Percentiles rank a stretch among this genome's conserved stretches.
Evolutionary conservation across 495 filamentous ascomycete genomes (phyloP).

Genomic region (Neurospora hispaniola): DNA sequence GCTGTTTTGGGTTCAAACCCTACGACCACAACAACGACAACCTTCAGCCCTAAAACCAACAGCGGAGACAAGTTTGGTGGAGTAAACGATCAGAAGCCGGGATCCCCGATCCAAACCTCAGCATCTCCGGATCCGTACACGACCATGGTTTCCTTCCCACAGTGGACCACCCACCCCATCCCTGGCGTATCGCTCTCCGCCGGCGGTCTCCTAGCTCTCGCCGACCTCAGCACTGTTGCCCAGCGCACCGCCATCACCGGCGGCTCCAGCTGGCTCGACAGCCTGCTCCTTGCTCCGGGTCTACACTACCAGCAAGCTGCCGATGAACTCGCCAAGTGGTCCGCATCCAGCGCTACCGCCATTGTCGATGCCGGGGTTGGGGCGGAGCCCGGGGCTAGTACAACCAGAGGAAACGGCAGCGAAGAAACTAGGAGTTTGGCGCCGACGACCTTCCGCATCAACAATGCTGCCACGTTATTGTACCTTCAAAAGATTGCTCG

Average conservation of each 20-base stretch:
- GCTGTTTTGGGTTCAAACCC: not conserved
- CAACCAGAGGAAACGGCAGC: slow-evolving; percentile 9
- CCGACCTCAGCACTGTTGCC: slow-evolving; percentile 43
- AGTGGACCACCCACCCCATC: slow-evolving; percentile 26
- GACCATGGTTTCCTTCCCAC: slow-evolving; percentile 14
- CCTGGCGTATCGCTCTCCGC: slow-evolving; percentile 34
- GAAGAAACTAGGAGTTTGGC: slow-evolving; percentile 2
- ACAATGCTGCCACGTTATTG: slow-evolving; percentile 42
- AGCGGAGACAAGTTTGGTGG: not conserved
- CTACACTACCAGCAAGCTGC: slow-evolving; percentile 50
- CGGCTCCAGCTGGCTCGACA: slow-evolving; percentile 40
- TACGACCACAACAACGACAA: not conserved
- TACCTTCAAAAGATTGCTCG: slow-evolving; percentile 39
- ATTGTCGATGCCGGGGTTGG: slow-evolving; percentile 13
- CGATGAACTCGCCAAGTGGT: slow-evolving; percentile 27
- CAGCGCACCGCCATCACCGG: slow-evolving; percentile 46
- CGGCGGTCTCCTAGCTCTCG: slow-evolving; percentile 43
- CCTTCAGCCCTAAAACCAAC: not conserved
- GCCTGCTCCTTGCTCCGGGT: slow-evolving; percentile 46
- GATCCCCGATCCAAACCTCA: not conserved
- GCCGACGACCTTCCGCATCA: slow-evolving; percentile 32
- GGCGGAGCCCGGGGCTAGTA: slow-evolving; percentile 14
- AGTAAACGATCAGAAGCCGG: not conserved
- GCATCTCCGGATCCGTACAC: not conserved
- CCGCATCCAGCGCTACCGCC: slow-evolving; percentile 8